phyloP scores from a whole-genome alignment of 2,329 filamentous ascomycete genomes.

The Xylariaceae sp. region DNA sequence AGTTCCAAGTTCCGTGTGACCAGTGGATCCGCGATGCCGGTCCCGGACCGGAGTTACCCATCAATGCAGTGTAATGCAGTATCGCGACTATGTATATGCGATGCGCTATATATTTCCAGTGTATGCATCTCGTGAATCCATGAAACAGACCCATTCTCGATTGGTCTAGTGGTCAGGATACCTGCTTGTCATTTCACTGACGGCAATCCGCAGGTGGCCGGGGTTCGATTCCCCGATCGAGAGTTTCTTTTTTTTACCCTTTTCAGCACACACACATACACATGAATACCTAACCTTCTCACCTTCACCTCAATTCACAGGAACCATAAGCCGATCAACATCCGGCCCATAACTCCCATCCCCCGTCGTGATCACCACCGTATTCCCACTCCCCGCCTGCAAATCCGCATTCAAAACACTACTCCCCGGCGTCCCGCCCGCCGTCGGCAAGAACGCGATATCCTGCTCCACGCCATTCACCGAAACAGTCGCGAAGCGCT shows the following conservation, averaged over 20 bases:
- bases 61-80: too few species aligned
- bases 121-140: too few species aligned
- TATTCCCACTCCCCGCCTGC: slow-evolving; percentile 42
- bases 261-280: too few species aligned
- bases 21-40: too few species aligned
- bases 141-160: not conserved
- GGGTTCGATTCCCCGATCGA: slow-evolving; percentile 35
- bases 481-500: slow-evolving; percentile 48
- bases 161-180: slow-evolving; percentile 2
- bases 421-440: slow-evolving; percentile 39
- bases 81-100: too few species aligned
- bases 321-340: slow-evolving; percentile 51
- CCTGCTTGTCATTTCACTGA: not conserved
- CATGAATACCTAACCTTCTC: too few species aligned
- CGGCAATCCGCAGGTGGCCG: slow-evolving; percentile 27
- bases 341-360: slow-evolving; percentile 45
- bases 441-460: slow-evolving; percentile 51
- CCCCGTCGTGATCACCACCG: slow-evolving; percentile 39
- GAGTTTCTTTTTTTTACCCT: slow-evolving; percentile 15
- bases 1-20: too few species aligned
- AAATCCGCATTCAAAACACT: slow-evolving; percentile 46
- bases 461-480: slow-evolving; percentile 50
- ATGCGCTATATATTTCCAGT: too few species aligned
- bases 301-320: slow-evolving; percentile 25
- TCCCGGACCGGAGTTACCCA: too few species aligned